Percentiles rank a stretch among this genome's conserved stretches.
Conservation (phyloP, 2,329 filamentous ascomycete genomes). For the Alternaria longipes region DNA sequence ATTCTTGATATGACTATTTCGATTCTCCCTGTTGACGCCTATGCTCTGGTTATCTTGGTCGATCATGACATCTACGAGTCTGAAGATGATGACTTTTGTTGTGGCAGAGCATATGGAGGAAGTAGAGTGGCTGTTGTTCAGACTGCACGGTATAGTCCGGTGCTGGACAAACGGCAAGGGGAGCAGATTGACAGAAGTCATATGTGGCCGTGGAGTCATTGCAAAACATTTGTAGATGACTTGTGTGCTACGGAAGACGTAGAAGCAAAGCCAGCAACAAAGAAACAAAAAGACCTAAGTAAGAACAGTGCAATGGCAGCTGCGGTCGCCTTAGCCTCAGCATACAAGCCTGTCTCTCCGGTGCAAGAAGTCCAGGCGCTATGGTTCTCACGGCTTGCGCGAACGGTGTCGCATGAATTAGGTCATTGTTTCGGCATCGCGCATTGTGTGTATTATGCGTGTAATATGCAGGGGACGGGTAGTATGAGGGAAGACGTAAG, state of each 20-base stretch:
- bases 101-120: constrained; percentile 71
- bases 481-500: constrained; percentile 66
- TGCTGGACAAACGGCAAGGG: constrained; percentile 50
- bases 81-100: constrained; percentile 72
- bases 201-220: constrained; percentile 73
- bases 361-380: constrained; percentile 50
- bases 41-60: constrained; percentile 65
- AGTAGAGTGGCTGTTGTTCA: constrained; percentile 70
- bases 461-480: constrained; percentile 69
- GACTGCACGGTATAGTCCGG: constrained; percentile 68
- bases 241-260: constrained; percentile 47
- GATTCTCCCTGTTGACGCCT: constrained; percentile 66
- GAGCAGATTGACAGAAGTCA: constrained; percentile 62
- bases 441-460: constrained; percentile 73
- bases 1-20: constrained; percentile 66
- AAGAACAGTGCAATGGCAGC: constrained; percentile 23
- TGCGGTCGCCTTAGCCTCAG: constrained; percentile 24
- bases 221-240: constrained; percentile 59
- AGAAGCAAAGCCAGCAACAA: constrained; percentile 20
- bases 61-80: constrained; percentile 72
- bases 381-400: constrained; percentile 67
- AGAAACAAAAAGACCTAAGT: constrained; percentile 18
- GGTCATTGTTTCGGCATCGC: constrained; percentile 73
- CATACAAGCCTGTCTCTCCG: constrained; percentile 14
- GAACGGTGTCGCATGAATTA: constrained; percentile 68